Conservation (phyloP, 805 yeast species). For the Candida khao-thaluensis region DNA sequence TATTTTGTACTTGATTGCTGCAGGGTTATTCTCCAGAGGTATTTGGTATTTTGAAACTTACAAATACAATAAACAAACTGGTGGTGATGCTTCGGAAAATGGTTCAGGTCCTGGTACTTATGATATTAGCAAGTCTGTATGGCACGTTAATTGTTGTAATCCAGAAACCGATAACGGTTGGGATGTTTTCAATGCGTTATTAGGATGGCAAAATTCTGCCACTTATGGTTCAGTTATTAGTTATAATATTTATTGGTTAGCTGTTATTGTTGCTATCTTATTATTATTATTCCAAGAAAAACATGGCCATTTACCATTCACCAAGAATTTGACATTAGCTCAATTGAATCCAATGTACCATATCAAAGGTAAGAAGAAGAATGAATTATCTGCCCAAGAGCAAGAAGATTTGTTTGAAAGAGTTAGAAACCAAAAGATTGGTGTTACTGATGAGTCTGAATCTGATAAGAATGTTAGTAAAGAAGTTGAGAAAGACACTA, state of each 20-base stretch:
- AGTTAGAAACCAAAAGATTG: slow-evolving; percentile 22
- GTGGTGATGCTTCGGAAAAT: slow-evolving; percentile 92
- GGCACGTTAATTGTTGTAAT: slow-evolving; percentile 98
- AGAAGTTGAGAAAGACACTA: slow-evolving; percentile 10
- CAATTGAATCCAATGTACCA: slow-evolving; percentile 72
- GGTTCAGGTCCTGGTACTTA: slow-evolving; percentile 97
- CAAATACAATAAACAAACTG: slow-evolving; percentile 61
- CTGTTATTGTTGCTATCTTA: slow-evolving; percentile 41
- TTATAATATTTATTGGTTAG: slow-evolving; percentile 86
- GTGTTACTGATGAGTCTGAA: slow-evolving; percentile 20
- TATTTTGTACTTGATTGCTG: slow-evolving; percentile 82
- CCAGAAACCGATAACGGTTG: slow-evolving; percentile 91
- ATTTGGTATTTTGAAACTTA: slow-evolving; percentile 85
- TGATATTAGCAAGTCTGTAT: slow-evolving; percentile 72
- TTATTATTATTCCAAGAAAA: slow-evolving; percentile 83
- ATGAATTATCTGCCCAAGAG: slow-evolving; percentile 30
- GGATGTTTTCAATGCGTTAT: slow-evolving; percentile 91
- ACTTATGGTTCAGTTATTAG: slow-evolving; percentile 88
- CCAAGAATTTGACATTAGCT: slow-evolving; percentile 39
- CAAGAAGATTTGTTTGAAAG: slow-evolving; percentile 36
- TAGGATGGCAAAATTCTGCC: slow-evolving; percentile 98
- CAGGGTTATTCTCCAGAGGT: slow-evolving; percentile 92
- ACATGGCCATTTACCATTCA: slow-evolving; percentile 75
- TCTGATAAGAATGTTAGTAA: slow-evolving; percentile 11
- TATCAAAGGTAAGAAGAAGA: slow-evolving; percentile 65